Conservation (phyloP, 2,329 filamentous ascomycete genomes). For the Trichoderma simmonsii region DNA sequence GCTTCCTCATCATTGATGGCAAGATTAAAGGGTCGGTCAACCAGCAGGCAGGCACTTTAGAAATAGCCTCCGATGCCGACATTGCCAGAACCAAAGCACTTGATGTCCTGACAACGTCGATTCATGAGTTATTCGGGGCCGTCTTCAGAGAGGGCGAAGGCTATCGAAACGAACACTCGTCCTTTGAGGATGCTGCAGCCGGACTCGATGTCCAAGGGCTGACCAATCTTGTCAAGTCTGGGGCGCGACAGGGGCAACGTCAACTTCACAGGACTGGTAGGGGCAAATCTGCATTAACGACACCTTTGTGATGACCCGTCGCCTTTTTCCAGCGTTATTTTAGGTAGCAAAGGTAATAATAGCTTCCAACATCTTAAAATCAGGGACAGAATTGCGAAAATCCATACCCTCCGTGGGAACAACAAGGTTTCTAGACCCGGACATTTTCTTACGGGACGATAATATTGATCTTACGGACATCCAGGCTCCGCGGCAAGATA, state of each 20-base stretch:
- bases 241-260: constrained; percentile 3
- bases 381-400: background rate
- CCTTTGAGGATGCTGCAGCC: constrained; percentile 28
- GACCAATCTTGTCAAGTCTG: background rate
- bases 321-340: background rate
- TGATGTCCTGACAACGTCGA: constrained; percentile 66
- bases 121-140: constrained; percentile 65
- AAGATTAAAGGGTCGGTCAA: constrained; percentile 86
- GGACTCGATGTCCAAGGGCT: constrained; percentile 28
- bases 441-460: background rate
- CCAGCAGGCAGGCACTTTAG: constrained; percentile 78
- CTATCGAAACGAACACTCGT: constrained; percentile 42
- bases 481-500: background rate
- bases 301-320: background rate
- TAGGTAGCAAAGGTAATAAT: background rate
- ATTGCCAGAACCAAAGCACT: constrained; percentile 71
- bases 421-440: background rate
- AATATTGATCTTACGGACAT: background rate
- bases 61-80: constrained; percentile 73
- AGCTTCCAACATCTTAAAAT: background rate
- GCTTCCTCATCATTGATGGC: constrained; percentile 87
- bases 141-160: constrained; percentile 78
- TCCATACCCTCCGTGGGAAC: background rate
- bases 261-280: background rate
- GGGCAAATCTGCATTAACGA: background rate